These are phyloP conservation scores for Linnemannia zychae DNA, from an alignment of 192 early-diverging fungal species.

Conservation along the genomic window DNA sequence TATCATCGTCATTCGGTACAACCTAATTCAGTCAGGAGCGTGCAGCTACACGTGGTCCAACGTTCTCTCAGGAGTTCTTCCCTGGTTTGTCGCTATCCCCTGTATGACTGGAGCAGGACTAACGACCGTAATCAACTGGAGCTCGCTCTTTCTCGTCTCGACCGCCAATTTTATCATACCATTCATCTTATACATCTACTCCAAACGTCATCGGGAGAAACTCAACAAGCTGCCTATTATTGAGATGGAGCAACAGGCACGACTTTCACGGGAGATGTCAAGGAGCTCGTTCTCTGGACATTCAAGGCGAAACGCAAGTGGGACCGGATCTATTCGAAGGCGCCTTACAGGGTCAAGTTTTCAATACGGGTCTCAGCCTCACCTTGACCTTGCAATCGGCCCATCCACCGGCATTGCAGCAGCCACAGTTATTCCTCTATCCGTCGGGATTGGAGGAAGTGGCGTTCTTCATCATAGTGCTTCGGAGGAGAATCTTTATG, in stretches of 20 bases:
- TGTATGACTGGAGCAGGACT: constrained; percentile 76
- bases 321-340: constrained; percentile 27
- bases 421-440: constrained; percentile 26
- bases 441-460: constrained; percentile 24
- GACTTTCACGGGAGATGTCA: constrained; percentile 20
- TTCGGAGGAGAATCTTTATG: constrained; percentile 15
- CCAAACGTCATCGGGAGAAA: constrained; percentile 48
- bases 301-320: constrained; percentile 14
- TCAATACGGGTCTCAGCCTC: constrained; percentile 14
- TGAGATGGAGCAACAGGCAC: constrained; percentile 17
- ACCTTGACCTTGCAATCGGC: constrained; percentile 20
- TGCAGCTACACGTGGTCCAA: constrained; percentile 52
- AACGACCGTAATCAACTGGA: constrained; percentile 73
- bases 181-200: constrained; percentile 73
- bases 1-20: constrained; percentile 75
- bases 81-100: constrained; percentile 74
- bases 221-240: constrained; percentile 26
- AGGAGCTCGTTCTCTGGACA: constrained; percentile 35
- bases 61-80: constrained; percentile 68
- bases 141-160: constrained; percentile 73
- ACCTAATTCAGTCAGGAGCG: constrained; percentile 68
- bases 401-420: constrained; percentile 22
- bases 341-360: constrained; percentile 25
- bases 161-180: constrained; percentile 78
- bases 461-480: constrained; percentile 10